Base-by-base conservation (phyloP, 2,329 filamentous ascomycete species). In the Penicillium sp. region DNA sequence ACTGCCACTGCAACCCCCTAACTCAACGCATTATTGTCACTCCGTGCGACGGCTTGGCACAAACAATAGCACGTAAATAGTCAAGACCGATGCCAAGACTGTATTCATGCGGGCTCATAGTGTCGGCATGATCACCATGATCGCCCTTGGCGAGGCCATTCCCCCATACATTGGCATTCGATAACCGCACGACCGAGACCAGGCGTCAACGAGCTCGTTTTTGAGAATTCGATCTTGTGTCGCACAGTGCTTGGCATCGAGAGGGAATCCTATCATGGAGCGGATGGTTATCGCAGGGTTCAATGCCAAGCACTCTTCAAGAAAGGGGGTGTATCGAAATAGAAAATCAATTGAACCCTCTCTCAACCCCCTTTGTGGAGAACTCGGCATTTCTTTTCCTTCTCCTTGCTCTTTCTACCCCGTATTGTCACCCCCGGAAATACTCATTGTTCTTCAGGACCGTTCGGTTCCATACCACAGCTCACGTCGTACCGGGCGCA, bases 1-100 rank as follows among this genome's bases (percentile, higher is more conserved):
- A 57, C 54, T 57, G 54, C 49, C 50, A 57, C 55, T 52, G 47
- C 27, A 50, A 51, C 55, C 55, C 55, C 56, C 51, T 49, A 48
- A 12, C 55, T 50, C 23, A 37, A 31, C 47, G 15, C 54, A 50
- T 41, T n/a, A 54, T 29, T 27, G 31, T 55, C 52, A 54, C 50
- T 49, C 21, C 2, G 57, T 56, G 53, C 41, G 17, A 56, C 57
- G 6, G 6, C 57, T 58, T 55, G 56, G 56, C 57, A 58, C 37
- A 47, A 47, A 38, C 41, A 47, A 56, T 56, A 59, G 57, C 31
- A 54, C 21, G 7, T 21, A 54, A 50, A 49, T 58, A 54, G 51
- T 47, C 23, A 15, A 35, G 19, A 29, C 17, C 12, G 19, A 19
- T 25, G 51, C 56, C 56, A 55, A 58, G 45, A 43, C 45, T 17